Percentiles rank a stretch among this genome's conserved stretches.
Conservation (phyloP, 2,329 filamentous ascomycete species). For the Ascochyta pisi region DNA sequence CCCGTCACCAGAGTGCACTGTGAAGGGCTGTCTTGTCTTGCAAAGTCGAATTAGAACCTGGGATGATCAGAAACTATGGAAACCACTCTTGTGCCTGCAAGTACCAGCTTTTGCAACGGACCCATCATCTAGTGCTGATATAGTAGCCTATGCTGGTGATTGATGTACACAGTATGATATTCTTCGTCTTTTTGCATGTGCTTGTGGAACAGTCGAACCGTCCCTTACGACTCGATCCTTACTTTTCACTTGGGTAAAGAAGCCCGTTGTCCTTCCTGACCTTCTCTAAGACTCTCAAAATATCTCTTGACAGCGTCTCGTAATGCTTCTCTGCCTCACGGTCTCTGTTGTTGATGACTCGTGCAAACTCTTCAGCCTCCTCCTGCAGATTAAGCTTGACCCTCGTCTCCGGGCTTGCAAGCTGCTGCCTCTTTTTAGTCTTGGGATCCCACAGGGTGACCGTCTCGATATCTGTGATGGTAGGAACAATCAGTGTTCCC, state of each 20-base stretch:
- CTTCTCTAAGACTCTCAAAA: constrained; percentile 53
- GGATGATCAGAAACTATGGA: background rate
- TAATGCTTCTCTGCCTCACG: constrained; percentile 45
- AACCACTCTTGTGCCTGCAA: background rate
- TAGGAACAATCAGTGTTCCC: constrained; percentile 54
- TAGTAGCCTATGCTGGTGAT: background rate
- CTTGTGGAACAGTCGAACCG: background rate
- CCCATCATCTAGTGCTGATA: background rate
- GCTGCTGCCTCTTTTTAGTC: constrained; percentile 51
- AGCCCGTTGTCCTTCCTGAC: constrained; percentile 55
- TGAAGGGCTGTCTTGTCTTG: no score
- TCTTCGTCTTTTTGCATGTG: background rate
- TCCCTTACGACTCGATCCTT: background rate
- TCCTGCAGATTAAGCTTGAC: constrained; percentile 55
- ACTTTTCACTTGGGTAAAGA: constrained; percentile 35
- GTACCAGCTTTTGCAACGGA: no score
- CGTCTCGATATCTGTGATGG: constrained; percentile 54
- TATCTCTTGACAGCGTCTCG: constrained; percentile 52
- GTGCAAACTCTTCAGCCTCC: constrained; percentile 56
- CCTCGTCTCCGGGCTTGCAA: constrained; percentile 47
- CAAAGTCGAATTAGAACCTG: no score
- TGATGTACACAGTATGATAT: background rate
- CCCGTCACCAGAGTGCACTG: no score
- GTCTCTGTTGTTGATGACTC: constrained; percentile 53
- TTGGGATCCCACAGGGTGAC: constrained; percentile 53